phyloP scores from a whole-genome alignment of 2,329 filamentous ascomycete species.

The Zelopaecilomyces penicillatus region DNA sequence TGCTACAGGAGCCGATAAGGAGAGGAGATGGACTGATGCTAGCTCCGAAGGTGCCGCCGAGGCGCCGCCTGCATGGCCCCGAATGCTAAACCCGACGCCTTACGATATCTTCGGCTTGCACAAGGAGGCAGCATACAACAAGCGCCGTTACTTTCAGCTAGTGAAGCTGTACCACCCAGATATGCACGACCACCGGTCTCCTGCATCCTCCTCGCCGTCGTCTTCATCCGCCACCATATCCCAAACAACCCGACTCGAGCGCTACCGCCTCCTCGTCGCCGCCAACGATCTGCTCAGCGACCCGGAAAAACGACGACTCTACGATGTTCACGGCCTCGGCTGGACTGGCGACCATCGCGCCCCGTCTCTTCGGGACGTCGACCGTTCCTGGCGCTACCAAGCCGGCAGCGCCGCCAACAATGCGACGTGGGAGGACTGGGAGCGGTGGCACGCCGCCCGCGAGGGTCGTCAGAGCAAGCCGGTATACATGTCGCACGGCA shows the following conservation, averaged over 20 bases:
- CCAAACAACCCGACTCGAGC: constrained; percentile 59
- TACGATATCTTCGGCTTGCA: constrained; percentile 73
- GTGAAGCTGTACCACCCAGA: constrained; percentile 97
- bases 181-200: constrained; percentile 31
- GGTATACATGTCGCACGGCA: constrained; percentile 66
- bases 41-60: background rate
- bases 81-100: constrained; percentile 56
- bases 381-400: constrained; percentile 40
- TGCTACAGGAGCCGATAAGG: background rate
- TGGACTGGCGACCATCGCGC: constrained; percentile 56
- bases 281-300: constrained; percentile 85
- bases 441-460: constrained; percentile 60
- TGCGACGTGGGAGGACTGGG: constrained; percentile 98
- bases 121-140: constrained; percentile 63
- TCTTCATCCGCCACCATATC: background rate
- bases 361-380: constrained; percentile 38
- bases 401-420: constrained; percentile 52
- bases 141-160: constrained; percentile 77
- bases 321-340: constrained; percentile 73
- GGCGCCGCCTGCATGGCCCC: constrained; percentile 36
- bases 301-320: constrained; percentile 66
- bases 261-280: constrained; percentile 80
- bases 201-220: constrained; percentile 9
- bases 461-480: constrained; percentile 42
- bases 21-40: constrained; percentile 2